Percentiles rank a stretch among this genome's conserved stretches.
phyloP scores from a whole-genome alignment of 345 rosid species.

The Rhodomyrtus tomentosa region DNA sequence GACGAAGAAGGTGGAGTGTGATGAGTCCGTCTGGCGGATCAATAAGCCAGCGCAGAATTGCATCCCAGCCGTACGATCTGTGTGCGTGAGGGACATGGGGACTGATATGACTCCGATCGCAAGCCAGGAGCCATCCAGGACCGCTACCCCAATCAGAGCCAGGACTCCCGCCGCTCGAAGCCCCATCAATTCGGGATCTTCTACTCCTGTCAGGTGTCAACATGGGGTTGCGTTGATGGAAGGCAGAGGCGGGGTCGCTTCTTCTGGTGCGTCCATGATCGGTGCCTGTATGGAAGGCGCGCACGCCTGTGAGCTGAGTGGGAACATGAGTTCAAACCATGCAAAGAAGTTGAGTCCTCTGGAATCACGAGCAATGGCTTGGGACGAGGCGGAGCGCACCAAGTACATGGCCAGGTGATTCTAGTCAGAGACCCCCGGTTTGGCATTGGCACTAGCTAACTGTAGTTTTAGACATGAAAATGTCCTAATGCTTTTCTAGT shows the following conservation, averaged over 20 bases:
- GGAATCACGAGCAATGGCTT: constrained; percentile 69
- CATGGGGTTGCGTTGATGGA: constrained; percentile 8
- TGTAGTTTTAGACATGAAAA: neutral
- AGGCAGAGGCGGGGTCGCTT: constrained; percentile 7
- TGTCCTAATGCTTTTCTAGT: neutral
- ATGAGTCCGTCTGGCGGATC: constrained; percentile 52
- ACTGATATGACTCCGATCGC: constrained; percentile 95
- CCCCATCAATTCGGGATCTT: constrained; percentile 69
- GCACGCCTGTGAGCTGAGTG: neutral
- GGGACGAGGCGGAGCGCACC: constrained; percentile 94
- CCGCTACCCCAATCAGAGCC: constrained; percentile 74
- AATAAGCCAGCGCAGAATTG: constrained; percentile 33
- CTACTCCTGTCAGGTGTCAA: constrained; percentile 51
- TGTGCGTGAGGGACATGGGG: constrained; percentile 89
- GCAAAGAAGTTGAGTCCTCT: constrained; percentile 34
- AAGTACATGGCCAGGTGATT: constrained; percentile 80
- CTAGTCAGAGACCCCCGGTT: neutral
- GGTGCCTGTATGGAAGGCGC: neutral
- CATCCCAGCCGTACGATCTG: constrained; percentile 41
- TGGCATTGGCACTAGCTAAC: neutral
- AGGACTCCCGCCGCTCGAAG: constrained; percentile 64
- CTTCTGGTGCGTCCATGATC: constrained; percentile 6
- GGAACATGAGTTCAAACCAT: constrained; percentile 14
- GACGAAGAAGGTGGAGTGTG: constrained; percentile 75
- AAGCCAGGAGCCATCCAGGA: constrained; percentile 90